Evolutionary conservation across 441 rosid species (phyloP).

Genomic region (Lepidium campestre): DNA sequence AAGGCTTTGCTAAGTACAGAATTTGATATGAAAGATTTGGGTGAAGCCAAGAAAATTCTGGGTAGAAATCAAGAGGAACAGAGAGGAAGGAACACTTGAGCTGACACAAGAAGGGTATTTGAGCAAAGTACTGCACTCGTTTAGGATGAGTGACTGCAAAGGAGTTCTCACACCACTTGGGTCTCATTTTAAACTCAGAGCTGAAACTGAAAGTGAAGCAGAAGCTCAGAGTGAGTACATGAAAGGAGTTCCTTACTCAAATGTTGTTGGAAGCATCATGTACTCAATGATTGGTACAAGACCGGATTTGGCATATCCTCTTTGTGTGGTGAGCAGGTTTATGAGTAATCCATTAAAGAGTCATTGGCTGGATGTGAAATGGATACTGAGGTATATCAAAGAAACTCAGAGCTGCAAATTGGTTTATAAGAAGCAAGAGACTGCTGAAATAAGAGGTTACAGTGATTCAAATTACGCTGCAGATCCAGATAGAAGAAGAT

Average conservation of each 20-base stretch:
- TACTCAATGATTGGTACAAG: not conserved
- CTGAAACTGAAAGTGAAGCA: not conserved
- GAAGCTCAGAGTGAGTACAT: not conserved
- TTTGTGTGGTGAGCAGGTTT: not conserved
- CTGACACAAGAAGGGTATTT: not conserved
- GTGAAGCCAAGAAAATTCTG: no score
- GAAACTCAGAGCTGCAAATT: not conserved
- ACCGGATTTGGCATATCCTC: not conserved
- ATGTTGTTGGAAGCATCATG: not conserved
- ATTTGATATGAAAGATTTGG: no score
- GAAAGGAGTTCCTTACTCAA: not conserved
- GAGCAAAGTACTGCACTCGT: not conserved
- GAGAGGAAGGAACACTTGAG: not conserved
- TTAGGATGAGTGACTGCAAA: no score
- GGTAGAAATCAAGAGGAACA: not conserved
- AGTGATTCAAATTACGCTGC: no score
- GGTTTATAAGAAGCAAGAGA: not conserved
- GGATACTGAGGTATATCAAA: not conserved
- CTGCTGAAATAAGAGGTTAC: no score
- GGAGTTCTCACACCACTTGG: not conserved
- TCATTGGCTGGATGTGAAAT: not conserved
- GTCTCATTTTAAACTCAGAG: not conserved
- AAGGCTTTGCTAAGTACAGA: no score
- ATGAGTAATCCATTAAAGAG: not conserved
- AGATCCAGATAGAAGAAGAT: no score